Percentiles rank a stretch among this genome's conserved stretches.
Conservation (phyloP, 2,329 filamentous ascomycete genomes). For the Beauveria sp. region DNA sequence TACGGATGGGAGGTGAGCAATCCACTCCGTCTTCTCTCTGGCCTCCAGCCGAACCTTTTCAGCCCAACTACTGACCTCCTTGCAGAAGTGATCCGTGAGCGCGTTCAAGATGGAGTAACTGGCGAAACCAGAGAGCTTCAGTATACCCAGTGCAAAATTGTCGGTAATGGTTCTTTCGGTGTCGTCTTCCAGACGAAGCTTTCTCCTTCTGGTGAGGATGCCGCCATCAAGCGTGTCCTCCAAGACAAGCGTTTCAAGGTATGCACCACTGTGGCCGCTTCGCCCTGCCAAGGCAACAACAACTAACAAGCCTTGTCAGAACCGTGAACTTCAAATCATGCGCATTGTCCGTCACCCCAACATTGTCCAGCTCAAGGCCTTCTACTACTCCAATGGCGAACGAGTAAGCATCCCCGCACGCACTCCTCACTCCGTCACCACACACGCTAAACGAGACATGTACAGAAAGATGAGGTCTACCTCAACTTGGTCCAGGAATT, state of each 20-base stretch:
- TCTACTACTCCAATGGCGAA: constrained; percentile 99
- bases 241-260: constrained; percentile 99
- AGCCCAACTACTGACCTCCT: constrained; percentile 19
- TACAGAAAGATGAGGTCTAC: constrained; percentile 93
- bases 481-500: constrained; percentile 97
- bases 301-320: constrained; percentile 49
- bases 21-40: constrained; percentile 10
- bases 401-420: constrained; percentile 53
- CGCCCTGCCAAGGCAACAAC: background rate
- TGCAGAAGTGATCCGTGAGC: constrained; percentile 93
- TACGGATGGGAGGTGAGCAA: constrained; percentile 90
- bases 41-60: background rate
- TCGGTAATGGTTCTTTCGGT: constrained; percentile 96
- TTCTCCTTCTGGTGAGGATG: constrained; percentile 94
- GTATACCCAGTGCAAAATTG: constrained; percentile 99
- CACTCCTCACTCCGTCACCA: background rate
- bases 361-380: constrained; percentile 97
- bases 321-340: constrained; percentile 99
- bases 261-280: constrained; percentile 19
- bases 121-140: constrained; percentile 95
- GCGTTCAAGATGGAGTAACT: constrained; percentile 95
- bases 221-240: constrained; percentile 96
- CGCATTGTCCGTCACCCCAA: constrained; percentile 97
- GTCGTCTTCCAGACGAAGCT: constrained; percentile 99
- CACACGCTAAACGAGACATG: constrained; percentile 6